Percentiles rank a stretch among this genome's conserved stretches.
phyloP scores from a whole-genome alignment of 148 eudicot species.

The Polygonum aviculare region DNA sequence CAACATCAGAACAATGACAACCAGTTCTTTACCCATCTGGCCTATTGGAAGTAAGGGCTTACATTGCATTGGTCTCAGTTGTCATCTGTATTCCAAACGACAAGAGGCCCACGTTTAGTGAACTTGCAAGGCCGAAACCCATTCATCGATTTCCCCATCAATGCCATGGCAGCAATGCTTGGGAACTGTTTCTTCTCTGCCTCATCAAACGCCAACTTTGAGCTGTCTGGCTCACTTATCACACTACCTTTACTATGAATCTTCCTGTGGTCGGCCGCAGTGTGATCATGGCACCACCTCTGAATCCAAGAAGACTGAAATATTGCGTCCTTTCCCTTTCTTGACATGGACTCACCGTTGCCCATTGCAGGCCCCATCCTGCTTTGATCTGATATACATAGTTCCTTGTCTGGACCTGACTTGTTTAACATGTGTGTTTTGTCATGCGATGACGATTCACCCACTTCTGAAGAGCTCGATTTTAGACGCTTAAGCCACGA shows the following conservation, averaged over 20 bases:
- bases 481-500: constrained; percentile 80
- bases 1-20: background rate
- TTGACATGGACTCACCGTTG: background rate
- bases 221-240: constrained; percentile 52
- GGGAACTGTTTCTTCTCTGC: constrained; percentile 59
- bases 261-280: constrained; percentile 17
- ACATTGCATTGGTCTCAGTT: constrained; percentile 13
- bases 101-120: constrained; percentile 48
- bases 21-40: no score
- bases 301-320: constrained; percentile 61
- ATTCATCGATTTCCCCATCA: constrained; percentile 76
- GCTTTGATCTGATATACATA: constrained; percentile 13
- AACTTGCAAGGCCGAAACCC: constrained; percentile 54
- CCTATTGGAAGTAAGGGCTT: no score
- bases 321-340: constrained; percentile 19
- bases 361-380: background rate
- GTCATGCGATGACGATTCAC: constrained; percentile 32
- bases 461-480: constrained; percentile 29
- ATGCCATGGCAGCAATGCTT: constrained; percentile 76
- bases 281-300: constrained; percentile 48
- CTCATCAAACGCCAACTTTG: constrained; percentile 35
- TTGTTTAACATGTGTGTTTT: constrained; percentile 18
- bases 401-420: constrained; percentile 13
- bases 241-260: constrained; percentile 23
- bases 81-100: constrained; percentile 58